Evolutionary conservation across 2,329 filamentous ascomycete species (phyloP).

Genomic region (Lasiodiplodia sp.): DNA sequence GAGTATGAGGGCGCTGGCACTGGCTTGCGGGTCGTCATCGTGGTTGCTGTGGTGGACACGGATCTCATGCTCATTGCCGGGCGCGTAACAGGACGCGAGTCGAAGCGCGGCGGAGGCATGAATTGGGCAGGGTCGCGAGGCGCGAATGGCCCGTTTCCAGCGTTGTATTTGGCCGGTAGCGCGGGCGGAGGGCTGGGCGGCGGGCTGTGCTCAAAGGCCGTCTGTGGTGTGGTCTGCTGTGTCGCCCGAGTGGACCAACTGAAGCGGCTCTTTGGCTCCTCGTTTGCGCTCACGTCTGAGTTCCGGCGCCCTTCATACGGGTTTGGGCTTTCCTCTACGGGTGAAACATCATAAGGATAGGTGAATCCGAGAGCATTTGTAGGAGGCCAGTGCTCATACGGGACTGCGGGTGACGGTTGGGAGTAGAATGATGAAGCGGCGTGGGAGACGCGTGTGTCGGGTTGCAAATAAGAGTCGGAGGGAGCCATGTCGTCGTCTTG

Average conservation of each 20-base stretch:
- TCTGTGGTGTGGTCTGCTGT: conserved; percentile 44
- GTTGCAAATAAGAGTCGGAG: conserved; percentile 70
- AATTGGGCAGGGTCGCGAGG: conserved; percentile 23
- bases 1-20: conserved; percentile 35
- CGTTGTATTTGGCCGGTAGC: conserved; percentile 39
- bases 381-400: conserved; percentile 22
- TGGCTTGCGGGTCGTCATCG: conserved; percentile 38
- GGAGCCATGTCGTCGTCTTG: conserved; percentile 32
- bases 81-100: conserved; percentile 39
- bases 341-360: conserved; percentile 26
- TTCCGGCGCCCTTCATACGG: neutral
- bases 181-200: conserved; percentile 51
- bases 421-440: conserved; percentile 67
- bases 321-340: conserved; percentile 23
- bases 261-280: conserved; percentile 45
- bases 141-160: neutral
- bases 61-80: conserved; percentile 31
- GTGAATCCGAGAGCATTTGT: conserved; percentile 28
- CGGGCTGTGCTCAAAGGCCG: conserved; percentile 50
- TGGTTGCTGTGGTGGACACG: conserved; percentile 35
- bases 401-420: conserved; percentile 56
- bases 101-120: conserved; percentile 37
- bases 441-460: conserved; percentile 48
- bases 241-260: conserved; percentile 52
- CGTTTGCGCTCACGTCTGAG: conserved; percentile 13